These are phyloP conservation scores for Tylopilus sp. DNA, from an alignment of 768 basidiomycete genomes.

Conservation along the genomic window DNA sequence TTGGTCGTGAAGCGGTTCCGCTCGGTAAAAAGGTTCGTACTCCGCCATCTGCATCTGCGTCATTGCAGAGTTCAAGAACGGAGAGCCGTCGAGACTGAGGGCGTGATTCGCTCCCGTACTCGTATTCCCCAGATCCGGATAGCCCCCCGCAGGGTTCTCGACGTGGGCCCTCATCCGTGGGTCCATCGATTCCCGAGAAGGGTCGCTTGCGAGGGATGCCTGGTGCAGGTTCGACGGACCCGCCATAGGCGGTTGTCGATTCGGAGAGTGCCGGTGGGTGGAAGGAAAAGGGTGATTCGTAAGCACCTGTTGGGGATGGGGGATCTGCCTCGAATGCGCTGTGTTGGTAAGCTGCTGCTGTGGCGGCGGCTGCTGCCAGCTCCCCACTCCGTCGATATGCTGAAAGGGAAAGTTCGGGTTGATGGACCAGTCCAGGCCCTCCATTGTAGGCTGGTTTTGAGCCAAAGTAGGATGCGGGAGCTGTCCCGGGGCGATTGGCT, in stretches of 20 bases:
- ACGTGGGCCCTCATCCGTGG: slow-evolving; percentile 39
- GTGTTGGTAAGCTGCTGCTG: slow-evolving; percentile 30
- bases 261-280: slow-evolving; percentile 57
- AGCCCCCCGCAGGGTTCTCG: slow-evolving; percentile 34
- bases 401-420: slow-evolving; percentile 42
- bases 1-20: slow-evolving; percentile 38
- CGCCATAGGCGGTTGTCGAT: slow-evolving; percentile 26
- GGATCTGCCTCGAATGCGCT: slow-evolving; percentile 31
- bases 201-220: slow-evolving; percentile 60
- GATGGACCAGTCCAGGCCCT: slow-evolving; percentile 53
- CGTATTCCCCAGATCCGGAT: slow-evolving; percentile 44
- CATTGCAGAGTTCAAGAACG: slow-evolving; percentile 89
- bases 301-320: slow-evolving; percentile 29
- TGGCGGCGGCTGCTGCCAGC: slow-evolving; percentile 35
- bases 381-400: slow-evolving; percentile 37
- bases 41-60: slow-evolving; percentile 46
- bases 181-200: slow-evolving; percentile 53
- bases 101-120: slow-evolving; percentile 70
- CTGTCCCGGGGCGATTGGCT: slow-evolving; percentile 64
- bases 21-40: slow-evolving; percentile 45
- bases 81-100: slow-evolving; percentile 78
- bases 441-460: slow-evolving; percentile 43
- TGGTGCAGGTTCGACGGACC: slow-evolving; percentile 35
- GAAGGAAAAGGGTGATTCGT: slow-evolving; percentile 79
- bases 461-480: slow-evolving; percentile 63